Conservation (phyloP, 192 early-diverging fungal species). For the Jimgerdemannia flammicorona region DNA sequence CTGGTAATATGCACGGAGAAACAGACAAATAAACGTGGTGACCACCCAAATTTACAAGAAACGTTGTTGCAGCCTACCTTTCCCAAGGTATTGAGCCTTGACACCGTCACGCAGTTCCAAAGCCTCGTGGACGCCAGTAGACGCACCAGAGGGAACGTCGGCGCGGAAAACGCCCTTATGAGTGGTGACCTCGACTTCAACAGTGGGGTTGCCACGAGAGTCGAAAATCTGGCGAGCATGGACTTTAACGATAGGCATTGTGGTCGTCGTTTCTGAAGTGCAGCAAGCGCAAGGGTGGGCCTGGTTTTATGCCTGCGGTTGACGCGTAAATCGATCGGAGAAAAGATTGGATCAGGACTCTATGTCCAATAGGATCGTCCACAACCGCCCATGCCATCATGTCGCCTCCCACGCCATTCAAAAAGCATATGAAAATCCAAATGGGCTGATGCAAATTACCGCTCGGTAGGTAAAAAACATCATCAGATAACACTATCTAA, state of each 20-base stretch:
- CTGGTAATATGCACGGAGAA: neutral
- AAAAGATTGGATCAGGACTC: neutral
- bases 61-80: constrained; percentile 57
- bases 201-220: constrained; percentile 98
- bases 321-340: neutral
- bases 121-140: constrained; percentile 98
- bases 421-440: too few relatives aligned
- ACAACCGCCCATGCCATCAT: too few relatives aligned
- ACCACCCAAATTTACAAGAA: too few relatives aligned
- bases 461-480: too few relatives aligned
- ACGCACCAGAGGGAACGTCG: constrained; percentile 97
- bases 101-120: constrained; percentile 95
- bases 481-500: too few relatives aligned
- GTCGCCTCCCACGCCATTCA: too few relatives aligned
- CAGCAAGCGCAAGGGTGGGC: neutral
- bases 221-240: constrained; percentile 98
- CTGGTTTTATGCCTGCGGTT: neutral
- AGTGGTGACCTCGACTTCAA: constrained; percentile 97
- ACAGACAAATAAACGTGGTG: neutral
- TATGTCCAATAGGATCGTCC: too few relatives aligned
- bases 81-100: constrained; percentile 86
- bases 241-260: constrained; percentile 70
- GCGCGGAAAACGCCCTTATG: constrained; percentile 93
- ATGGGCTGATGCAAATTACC: too few relatives aligned
- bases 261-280: constrained; percentile 9